Percentiles rank a stretch among this genome's conserved stretches.
Evolutionary conservation across 306 rosid species (phyloP).

Genomic region (Lathyrus aphaca): DNA sequence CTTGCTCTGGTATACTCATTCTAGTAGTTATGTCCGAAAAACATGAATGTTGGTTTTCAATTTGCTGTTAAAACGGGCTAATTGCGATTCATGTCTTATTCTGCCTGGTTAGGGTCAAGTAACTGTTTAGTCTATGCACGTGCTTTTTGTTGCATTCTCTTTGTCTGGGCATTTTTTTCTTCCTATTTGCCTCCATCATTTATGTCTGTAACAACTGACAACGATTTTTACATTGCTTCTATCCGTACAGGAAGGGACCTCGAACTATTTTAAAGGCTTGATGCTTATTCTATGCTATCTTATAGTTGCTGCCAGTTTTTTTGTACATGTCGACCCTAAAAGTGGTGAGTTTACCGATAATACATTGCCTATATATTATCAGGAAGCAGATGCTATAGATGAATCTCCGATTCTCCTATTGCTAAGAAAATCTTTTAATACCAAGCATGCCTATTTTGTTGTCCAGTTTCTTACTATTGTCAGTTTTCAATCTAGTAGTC

Average conservation of each 20-base stretch:
- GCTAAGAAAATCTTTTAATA: slow-evolving; percentile 21
- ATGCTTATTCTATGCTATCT: slow-evolving; percentile 95
- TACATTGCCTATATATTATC: slow-evolving; percentile 26
- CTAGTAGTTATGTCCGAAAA: not conserved
- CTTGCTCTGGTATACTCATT: slow-evolving; percentile 20
- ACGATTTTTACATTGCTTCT: slow-evolving; percentile 30
- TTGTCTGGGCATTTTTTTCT: not conserved
- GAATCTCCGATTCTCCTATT: slow-evolving; percentile 2
- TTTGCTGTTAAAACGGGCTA: not conserved
- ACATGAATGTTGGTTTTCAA: not conserved
- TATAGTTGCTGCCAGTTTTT: slow-evolving; percentile 93
- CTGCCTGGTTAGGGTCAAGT: slow-evolving; percentile 15
- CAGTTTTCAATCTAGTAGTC: slow-evolving; percentile 25
- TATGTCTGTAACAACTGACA: not conserved
- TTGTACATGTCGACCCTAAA: slow-evolving; percentile 81
- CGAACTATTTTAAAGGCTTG: slow-evolving; percentile 90
- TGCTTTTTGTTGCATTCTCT: slow-evolving; percentile 6
- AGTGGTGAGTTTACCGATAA: slow-evolving; percentile 61
- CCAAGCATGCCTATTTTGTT: slow-evolving; percentile 20
- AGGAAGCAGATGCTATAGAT: slow-evolving; percentile 28
- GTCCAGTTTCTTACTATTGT: not conserved
- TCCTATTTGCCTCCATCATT: not conserved
- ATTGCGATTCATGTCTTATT: not conserved
- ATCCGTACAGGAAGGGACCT: slow-evolving; percentile 79
- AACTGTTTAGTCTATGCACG: not conserved